Evolutionary conservation across 441 rosid species (phyloP), one percentile per base, ranked within the genome.

Genomic region (Biscutella auriculata): DNA sequence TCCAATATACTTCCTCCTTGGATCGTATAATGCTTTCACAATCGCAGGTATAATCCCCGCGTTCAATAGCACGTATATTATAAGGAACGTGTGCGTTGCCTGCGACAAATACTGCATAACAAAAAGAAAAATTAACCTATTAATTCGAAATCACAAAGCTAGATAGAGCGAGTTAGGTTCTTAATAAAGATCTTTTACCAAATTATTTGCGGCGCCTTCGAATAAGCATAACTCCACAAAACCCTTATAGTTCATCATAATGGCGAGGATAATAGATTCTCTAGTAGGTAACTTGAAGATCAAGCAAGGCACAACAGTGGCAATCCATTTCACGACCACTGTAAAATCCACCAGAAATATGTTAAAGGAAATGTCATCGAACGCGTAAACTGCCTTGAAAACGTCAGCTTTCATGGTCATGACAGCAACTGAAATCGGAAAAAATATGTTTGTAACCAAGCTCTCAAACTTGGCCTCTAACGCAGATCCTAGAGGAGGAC

Each of bases 1-100:
- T 42, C 82, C 80, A 9, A 64, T 66, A 58, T 70, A 76, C 61
- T 69, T 76, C 48, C 68, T 68, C 7, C 70, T 65, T 35, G 83
- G 80, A 60, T 75, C 76, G 28, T 75, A 69, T 6, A 82, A 19
- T 11, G 46, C 53, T 52, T 51, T 36, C 35, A 82, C 63, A 4
- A 73, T 14, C 5, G 72, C 48, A 23, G 80, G 77, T 33, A 76
- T 41, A n/a, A 77, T 14, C 10, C 69, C 73, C 14, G 68, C 63
- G 19, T 63, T 69, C 30, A 69, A 11, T 25, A 64, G 21, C 36
- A 70, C 66, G 47, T 63, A 59, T 8, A 61, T 5, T 4, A 53
- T 70, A 52, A 64, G 1, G 30, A 58, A 40, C 17, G 73, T 21
- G 49, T 63, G 14, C 11, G 65, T 63, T 4, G 64, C 61, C 29